A percentile compares a stretch with the other conserved stretches of the same genome.
Conservation (phyloP, 2,329 filamentous ascomycete species). For the Ilyonectria robusta region DNA sequence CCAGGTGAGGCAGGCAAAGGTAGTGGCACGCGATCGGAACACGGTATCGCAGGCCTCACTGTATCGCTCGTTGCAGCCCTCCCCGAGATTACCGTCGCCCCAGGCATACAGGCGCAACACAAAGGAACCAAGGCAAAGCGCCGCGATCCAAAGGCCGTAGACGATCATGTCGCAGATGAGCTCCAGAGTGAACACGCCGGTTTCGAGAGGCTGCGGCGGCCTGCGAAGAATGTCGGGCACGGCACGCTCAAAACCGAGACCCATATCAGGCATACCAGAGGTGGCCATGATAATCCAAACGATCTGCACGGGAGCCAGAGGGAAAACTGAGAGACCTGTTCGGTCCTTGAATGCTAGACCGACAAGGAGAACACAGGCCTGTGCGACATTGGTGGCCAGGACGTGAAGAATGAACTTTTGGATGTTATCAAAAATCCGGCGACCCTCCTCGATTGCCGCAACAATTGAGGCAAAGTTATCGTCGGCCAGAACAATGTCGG, state of each 20-base stretch:
- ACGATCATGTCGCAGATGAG: conserved; percentile 77
- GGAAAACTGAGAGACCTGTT: conserved; percentile 77
- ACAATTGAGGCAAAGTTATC: conserved; percentile 83
- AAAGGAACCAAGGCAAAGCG: conserved; percentile 74
- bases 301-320: conserved; percentile 81
- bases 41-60: conserved; percentile 70
- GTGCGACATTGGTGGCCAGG: conserved; percentile 79
- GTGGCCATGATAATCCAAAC: conserved; percentile 89
- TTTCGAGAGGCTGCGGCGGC: conserved; percentile 73
- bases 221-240: conserved; percentile 78
- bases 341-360: conserved; percentile 80
- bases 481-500: conserved; percentile 78
- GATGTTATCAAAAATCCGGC: conserved; percentile 82
- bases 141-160: conserved; percentile 78
- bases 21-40: conserved; percentile 80
- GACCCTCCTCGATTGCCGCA: conserved; percentile 79
- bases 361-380: conserved; percentile 78
- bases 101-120: conserved; percentile 75
- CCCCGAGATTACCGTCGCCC: conserved; percentile 71
- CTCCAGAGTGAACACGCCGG: conserved; percentile 77
- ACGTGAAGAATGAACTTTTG: conserved; percentile 82
- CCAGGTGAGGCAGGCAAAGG: conserved; percentile 83
- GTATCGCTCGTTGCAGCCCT: conserved; percentile 72
- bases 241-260: conserved; percentile 80
- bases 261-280: conserved; percentile 82